These are phyloP conservation scores for Arabis alpina DNA, from an alignment of 345 rosid species.

Conservation along the genomic window DNA sequence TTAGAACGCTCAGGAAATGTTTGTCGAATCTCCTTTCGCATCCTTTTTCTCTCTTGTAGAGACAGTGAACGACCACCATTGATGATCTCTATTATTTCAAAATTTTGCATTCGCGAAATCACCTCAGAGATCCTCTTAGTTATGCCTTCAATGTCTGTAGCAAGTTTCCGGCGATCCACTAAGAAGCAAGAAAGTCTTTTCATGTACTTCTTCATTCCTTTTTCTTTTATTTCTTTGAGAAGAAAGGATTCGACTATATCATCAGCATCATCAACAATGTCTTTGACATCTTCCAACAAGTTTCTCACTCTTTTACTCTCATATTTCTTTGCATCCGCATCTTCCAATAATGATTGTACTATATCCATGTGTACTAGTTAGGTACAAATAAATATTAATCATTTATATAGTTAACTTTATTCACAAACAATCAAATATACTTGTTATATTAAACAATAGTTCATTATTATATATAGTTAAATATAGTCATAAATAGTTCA, in stretches of 20 bases:
- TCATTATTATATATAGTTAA: too few relatives aligned
- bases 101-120: slow-evolving; percentile 32
- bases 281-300: slow-evolving; percentile 10
- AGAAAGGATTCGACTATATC: slow-evolving; percentile 36
- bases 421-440: too few relatives aligned
- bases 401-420: too few relatives aligned
- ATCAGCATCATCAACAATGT: slow-evolving; percentile 38
- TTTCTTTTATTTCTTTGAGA: background rate
- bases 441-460: too few relatives aligned
- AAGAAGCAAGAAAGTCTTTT: background rate
- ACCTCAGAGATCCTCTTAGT: slow-evolving; percentile 36
- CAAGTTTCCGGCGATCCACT: background rate
- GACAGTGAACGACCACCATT: background rate
- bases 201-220: background rate
- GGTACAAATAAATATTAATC: too few relatives aligned
- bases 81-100: slow-evolving; percentile 26
- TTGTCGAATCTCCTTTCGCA: slow-evolving; percentile 3
- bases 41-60: slow-evolving; percentile 5
- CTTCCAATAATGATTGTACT: slow-evolving; percentile 39
- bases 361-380: too few relatives aligned
- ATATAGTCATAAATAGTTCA: too few relatives aligned
- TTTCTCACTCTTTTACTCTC: slow-evolving; percentile 25
- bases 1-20: slow-evolving; percentile 34
- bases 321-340: slow-evolving; percentile 35
- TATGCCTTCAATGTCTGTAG: slow-evolving; percentile 16